Base-by-base conservation (phyloP, 768 basidiomycete genomes). In the Collybiopsis confluens region DNA sequence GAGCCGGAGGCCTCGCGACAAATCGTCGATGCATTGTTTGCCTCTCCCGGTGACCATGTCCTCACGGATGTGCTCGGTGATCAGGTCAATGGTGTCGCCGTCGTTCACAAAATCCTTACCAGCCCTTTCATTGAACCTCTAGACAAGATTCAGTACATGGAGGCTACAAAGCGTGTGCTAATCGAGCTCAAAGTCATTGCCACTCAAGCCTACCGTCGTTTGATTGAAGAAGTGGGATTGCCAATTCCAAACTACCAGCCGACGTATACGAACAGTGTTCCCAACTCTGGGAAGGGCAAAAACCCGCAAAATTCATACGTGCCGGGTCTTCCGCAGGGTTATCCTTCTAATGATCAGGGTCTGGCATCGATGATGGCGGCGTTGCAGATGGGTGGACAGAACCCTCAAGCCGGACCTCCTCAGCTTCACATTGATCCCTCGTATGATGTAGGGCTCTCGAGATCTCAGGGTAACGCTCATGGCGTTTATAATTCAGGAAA, bases 71-170 rank as follows among this genome's bases (percentile, higher is more conserved):
- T 98, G 42, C 76, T 99, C 59, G 88, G 88, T 43, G 96, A 99
- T 69, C 95, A 98, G 71, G 92, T 98, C 55, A 95, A 97, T 65
- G 95, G 95, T 23, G 88, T 96, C 47, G 87, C 92, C 4, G 89
- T 93, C 30, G 85, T 96, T 23, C 89, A 90, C 70, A 98, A 98
- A 69, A 89, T 98, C 57, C 69, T 98, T 59, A 90, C 88, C 10
- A 94, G 89, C 65, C 79, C 89, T 9, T 92, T 88, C 73, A 78
- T 98, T 58, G 88, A 92, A 45, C 80, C 82, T 11, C 63, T 70
- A 4, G 82, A 86, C 61, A 90, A 88, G 65, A 73, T 75, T 15
- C 73, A 72, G 40, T 89, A 90, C 60, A 73, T 92, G 3, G 93
- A 93, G 60, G 88, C 92, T 5, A 92, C 92, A 30, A 94, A 93